phyloP scores from a whole-genome alignment of 495 filamentous ascomycete species.

The Sabuloglossum arenarium region DNA sequence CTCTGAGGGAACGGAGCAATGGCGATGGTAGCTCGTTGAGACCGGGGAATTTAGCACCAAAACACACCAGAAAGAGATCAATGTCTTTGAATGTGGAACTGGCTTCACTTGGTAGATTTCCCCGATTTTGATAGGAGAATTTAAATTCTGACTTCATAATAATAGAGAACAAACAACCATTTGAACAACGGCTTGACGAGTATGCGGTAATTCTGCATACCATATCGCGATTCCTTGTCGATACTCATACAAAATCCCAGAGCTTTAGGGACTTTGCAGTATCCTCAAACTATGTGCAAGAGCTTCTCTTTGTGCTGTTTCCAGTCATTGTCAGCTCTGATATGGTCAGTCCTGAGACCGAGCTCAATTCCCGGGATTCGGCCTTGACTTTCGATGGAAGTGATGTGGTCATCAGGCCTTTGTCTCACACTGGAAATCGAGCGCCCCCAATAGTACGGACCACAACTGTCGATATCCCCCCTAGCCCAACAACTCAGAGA shows the following conservation, averaged over 20 bases:
- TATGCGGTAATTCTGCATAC: slow-evolving; percentile 34
- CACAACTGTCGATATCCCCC: slow-evolving; percentile 33
- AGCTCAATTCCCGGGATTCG: slow-evolving; percentile 59
- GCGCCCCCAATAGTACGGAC: slow-evolving; percentile 49
- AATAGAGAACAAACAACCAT: not conserved
- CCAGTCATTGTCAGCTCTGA: slow-evolving; percentile 73
- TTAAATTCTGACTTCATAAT: not conserved
- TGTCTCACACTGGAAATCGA: slow-evolving; percentile 31
- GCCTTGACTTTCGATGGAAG: slow-evolving; percentile 67
- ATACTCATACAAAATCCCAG: slow-evolving; percentile 49
- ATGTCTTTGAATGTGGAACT: slow-evolving; percentile 16
- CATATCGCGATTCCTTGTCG: slow-evolving; percentile 57
- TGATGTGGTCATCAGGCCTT: slow-evolving; percentile 60
- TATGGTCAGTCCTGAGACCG: slow-evolving; percentile 56
- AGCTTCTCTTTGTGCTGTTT: slow-evolving; percentile 58
- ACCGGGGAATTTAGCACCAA: not conserved
- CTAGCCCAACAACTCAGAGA: slow-evolving; percentile 23
- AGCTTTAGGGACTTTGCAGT: slow-evolving; percentile 63
- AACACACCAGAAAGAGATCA: slow-evolving; percentile 10
- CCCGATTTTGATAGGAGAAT: not conserved
- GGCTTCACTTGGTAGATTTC: slow-evolving; percentile 6
- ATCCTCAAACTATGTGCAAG: slow-evolving; percentile 55
- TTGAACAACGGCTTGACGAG: not conserved
- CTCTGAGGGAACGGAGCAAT: slow-evolving; percentile 15
- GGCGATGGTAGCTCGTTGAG: not conserved